Percentiles rank a stretch among this genome's conserved stretches.
phyloP scores from a whole-genome alignment of 1,284 basidiomycete species.

The Pseudozyma pruni region DNA sequence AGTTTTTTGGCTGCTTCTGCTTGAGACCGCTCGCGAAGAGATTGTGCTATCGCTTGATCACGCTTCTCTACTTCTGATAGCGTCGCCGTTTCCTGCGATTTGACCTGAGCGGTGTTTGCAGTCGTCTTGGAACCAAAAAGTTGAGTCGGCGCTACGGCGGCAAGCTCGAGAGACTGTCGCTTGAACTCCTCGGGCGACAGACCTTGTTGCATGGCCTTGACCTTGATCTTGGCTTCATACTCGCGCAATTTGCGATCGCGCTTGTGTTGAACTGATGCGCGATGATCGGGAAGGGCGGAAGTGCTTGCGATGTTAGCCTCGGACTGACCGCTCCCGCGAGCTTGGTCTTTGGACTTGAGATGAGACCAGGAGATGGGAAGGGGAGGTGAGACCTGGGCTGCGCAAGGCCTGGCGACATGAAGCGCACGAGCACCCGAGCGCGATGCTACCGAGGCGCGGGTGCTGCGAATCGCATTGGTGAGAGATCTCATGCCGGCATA shows the following conservation, averaged over 20 bases:
- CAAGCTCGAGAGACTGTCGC: conserved; percentile 22
- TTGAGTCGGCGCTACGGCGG: conserved; percentile 10
- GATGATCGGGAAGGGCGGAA: conserved; percentile 13
- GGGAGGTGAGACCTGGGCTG: conserved; percentile 33
- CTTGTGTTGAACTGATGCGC: conserved; percentile 35
- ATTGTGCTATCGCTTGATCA: conserved; percentile 42
- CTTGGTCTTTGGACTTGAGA: conserved; percentile 25
- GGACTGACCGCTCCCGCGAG: conserved; percentile 2
- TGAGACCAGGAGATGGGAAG: conserved; percentile 42
- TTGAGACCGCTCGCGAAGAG: conserved; percentile 34
- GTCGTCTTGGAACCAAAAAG: neutral
- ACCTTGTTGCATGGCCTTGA: conserved; percentile 60
- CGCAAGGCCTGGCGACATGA: conserved; percentile 13
- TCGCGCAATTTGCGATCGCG: conserved; percentile 55
- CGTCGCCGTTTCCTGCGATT: neutral
- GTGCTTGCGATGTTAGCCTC: neutral
- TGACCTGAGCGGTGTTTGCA: neutral
- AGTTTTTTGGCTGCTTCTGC: conserved; percentile 48
- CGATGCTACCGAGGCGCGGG: conserved; percentile 8
- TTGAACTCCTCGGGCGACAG: conserved; percentile 49
- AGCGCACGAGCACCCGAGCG: conserved; percentile 14
- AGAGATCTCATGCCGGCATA: conserved; percentile 16
- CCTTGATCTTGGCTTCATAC: conserved; percentile 58
- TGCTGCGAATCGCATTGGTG: neutral
- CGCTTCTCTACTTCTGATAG: conserved; percentile 42